Evolutionary conservation across 2,329 filamentous ascomycete genomes (phyloP), one percentile per base, ranked within the genome.

Genomic region (Calonectria leucothoes): DNA sequence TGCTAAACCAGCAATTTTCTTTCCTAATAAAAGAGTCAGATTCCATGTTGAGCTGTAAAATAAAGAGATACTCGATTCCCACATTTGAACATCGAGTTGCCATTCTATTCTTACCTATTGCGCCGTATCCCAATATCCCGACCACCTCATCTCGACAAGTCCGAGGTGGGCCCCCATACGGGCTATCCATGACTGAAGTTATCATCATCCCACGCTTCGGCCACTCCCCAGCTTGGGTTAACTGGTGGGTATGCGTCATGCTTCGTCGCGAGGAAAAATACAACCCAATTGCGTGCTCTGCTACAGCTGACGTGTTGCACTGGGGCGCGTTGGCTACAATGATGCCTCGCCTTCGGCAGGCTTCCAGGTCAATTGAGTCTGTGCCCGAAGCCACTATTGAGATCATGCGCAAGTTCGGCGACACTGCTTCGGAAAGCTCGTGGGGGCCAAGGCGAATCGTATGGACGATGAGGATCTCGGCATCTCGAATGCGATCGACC

Each of bases 391-490:
- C 57, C 10, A 70, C 35, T 15, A 70, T 33, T 17, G 31, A 51
- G 10, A 70, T 70, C 67, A 70, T 70, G 6, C 42, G 67, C 8
- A 70, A 33, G 39, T 70, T 70, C 5, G 67, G 67, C 7, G 57
- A 39, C 11, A 31, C 57, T 4, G 31, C 42, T 29, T 70, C 55
- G 12, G 10, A 25, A 3, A 70, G 67, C 8, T 31, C 67, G 23
- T 70, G 31, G 25, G 42, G 10, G 2, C 57, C 42, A 23, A 70
- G 31, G 2, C 42, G 67, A n/a, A 70, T 42, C 12, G 25, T 37
- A 23, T 51, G 48, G 17, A 31, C 61, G 45, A 70, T 52, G 3
- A 70, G 17, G 17, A 70, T 70, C 17, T 70, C 67, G 17, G 67
- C 67, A 31, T 70, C 57, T 14, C 20, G 15, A 23, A 70, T 70